These are phyloP conservation scores for Clitopilus hobsonii DNA, from an alignment of 768 basidiomycete species.

Conservation along the genomic window DNA sequence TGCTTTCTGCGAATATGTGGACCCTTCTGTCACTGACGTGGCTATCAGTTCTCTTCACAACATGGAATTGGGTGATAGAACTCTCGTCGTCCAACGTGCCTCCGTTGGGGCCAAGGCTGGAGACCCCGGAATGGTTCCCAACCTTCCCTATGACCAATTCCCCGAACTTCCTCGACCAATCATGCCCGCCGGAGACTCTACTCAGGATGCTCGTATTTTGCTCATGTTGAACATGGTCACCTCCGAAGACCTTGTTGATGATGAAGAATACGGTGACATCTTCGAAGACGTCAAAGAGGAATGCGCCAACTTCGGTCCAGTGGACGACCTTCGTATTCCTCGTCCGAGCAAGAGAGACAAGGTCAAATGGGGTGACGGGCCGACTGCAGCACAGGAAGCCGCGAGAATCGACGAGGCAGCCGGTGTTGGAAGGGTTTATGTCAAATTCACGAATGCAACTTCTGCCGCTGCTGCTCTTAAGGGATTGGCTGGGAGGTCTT, in stretches of 20 bases:
- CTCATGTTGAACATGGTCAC: conserved; percentile 99
- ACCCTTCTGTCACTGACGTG: conserved; percentile 83
- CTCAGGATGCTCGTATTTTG: conserved; percentile 71
- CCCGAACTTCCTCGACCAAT: conserved; percentile 84
- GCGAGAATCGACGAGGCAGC: conserved; percentile 79
- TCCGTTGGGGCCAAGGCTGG: conserved; percentile 88
- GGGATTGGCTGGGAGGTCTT: conserved; percentile 84
- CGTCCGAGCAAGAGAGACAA: conserved; percentile 86
- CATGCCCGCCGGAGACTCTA: conserved; percentile 76
- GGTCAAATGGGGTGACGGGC: conserved; percentile 63
- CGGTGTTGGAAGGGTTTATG: conserved; percentile 95
- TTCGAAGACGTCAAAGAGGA: conserved; percentile 94
- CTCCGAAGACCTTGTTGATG: conserved; percentile 83
- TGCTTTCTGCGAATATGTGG: conserved; percentile 98
- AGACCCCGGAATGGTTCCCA: conserved; percentile 55
- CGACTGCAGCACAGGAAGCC: conserved; percentile 60
- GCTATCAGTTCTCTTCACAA: conserved; percentile 95
- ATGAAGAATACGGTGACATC: conserved; percentile 91
- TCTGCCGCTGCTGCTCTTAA: conserved; percentile 73
- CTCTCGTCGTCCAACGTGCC: conserved; percentile 93
- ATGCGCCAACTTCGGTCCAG: conserved; percentile 72
- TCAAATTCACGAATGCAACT: conserved; percentile 67
- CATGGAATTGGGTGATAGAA: conserved; percentile 96
- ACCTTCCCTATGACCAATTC: conserved; percentile 75
- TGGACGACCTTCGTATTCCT: conserved; percentile 86